Evolutionary conservation across 257 asterid genomes (phyloP).

Genomic region (Paulownia fortunei): DNA sequence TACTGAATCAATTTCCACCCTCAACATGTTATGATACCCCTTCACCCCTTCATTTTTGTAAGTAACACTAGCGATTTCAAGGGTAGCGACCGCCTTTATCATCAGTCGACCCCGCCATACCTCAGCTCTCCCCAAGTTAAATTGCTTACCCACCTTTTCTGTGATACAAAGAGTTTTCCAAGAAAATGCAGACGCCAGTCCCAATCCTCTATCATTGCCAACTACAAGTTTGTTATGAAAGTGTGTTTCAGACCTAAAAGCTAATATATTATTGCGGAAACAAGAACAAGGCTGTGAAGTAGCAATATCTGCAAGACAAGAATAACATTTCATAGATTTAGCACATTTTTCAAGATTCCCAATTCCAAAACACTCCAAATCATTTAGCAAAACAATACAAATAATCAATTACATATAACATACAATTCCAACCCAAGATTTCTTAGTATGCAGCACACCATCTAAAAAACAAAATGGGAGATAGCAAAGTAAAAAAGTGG

Average conservation of each 20-base stretch:
- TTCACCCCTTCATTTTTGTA: conserved; percentile 37
- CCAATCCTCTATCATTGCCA: conserved; percentile 56
- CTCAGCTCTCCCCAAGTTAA: conserved; percentile 41
- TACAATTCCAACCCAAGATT: background rate
- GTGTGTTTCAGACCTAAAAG: conserved; percentile 50
- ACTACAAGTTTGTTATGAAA: conserved; percentile 38
- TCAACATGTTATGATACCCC: conserved; percentile 39
- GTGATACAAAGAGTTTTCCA: conserved; percentile 47
- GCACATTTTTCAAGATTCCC: background rate
- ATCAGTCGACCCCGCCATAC: conserved; percentile 51
- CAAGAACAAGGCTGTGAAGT: conserved; percentile 75
- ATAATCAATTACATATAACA: background rate
- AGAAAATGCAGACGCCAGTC: conserved; percentile 42
- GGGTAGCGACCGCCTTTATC: conserved; percentile 71
- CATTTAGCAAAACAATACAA: conserved; percentile 3
- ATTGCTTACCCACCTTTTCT: conserved; percentile 35
- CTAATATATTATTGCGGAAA: conserved; percentile 52
- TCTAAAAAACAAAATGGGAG: background rate
- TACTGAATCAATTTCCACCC: conserved; percentile 48
- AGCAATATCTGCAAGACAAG: conserved; percentile 77
- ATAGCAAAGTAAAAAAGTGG: background rate
- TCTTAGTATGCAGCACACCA: background rate
- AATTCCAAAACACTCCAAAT: background rate
- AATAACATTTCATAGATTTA: conserved; percentile 16
- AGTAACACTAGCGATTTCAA: conserved; percentile 50